These are phyloP conservation scores for Apiotrichum laibachii DNA, from an alignment of 1,284 basidiomycete genomes.

Conservation along the genomic window DNA sequence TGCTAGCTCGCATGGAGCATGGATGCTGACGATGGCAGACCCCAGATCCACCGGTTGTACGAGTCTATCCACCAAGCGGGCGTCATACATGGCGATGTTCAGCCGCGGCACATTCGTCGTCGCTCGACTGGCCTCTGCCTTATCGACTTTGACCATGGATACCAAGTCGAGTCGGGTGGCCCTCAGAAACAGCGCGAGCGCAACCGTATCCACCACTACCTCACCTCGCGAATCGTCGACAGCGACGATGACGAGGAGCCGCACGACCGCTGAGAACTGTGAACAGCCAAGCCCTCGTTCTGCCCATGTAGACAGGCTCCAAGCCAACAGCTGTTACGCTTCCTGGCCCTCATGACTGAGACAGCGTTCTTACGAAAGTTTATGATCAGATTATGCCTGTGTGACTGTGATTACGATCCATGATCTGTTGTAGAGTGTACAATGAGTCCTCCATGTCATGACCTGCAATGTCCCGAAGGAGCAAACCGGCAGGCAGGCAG, in stretches of 20 bases:
- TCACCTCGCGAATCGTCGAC: neutral
- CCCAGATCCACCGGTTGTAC: neutral
- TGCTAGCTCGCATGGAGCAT: neutral
- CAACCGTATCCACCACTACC: neutral
- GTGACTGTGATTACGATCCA: too few relatives aligned
- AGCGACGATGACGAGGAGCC: neutral
- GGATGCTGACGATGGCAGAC: neutral
- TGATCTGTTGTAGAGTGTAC: too few relatives aligned
- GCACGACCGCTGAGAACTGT: too few relatives aligned
- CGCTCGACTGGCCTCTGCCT: neutral
- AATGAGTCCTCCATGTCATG: too few relatives aligned
- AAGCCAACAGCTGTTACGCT: too few relatives aligned
- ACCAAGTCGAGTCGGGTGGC: neutral
- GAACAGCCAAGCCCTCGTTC: too few relatives aligned
- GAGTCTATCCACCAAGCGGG: neutral
- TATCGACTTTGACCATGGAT: slow-evolving; percentile 3
- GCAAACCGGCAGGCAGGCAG: too few relatives aligned
- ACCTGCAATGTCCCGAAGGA: too few relatives aligned
- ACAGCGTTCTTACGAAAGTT: too few relatives aligned
- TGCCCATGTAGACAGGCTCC: too few relatives aligned
- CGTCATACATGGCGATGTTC: slow-evolving; percentile 1
- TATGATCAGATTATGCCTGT: too few relatives aligned
- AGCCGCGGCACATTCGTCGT: neutral
- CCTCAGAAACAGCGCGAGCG: neutral
- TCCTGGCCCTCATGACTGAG: too few relatives aligned